phyloP scores from a whole-genome alignment of 345 rosid genomes.

The Schrenkiella parvula region DNA sequence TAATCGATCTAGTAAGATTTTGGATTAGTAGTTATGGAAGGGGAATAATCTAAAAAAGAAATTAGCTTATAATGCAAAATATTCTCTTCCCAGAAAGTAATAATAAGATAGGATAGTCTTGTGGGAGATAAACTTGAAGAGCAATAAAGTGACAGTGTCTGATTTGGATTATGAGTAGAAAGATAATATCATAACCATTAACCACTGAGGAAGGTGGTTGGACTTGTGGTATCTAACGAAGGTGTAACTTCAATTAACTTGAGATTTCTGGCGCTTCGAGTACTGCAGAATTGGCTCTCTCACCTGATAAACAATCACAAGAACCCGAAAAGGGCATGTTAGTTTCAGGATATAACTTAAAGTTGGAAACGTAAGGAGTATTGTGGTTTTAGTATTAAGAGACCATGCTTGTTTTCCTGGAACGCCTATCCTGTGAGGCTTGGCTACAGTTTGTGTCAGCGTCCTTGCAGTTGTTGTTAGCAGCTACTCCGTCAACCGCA shows the following conservation, averaged over 20 bases:
- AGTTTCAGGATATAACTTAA: not conserved
- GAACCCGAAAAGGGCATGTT: not conserved
- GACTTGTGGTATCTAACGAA: not conserved
- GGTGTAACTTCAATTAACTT: conserved; percentile 37
- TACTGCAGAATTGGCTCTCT: conserved; percentile 87
- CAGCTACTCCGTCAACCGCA: conserved; percentile 38
- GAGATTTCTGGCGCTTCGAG: conserved; percentile 75
- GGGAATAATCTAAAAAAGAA: no score
- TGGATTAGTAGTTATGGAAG: not conserved
- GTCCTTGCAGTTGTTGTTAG: conserved; percentile 36
- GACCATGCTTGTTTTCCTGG: conserved; percentile 89
- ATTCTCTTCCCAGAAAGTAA: no score
- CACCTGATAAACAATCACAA: conserved; percentile 45
- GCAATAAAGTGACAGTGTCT: not conserved
- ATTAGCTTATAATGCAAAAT: no score
- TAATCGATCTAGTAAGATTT: not conserved
- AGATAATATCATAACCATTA: not conserved
- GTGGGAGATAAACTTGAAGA: not conserved
- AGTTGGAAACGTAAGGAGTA: not conserved
- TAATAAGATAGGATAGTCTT: no score
- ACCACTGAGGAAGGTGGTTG: conserved; percentile 15
- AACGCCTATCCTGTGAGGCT: conserved; percentile 59
- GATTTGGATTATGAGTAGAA: not conserved
- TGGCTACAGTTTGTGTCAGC: conserved; percentile 42
- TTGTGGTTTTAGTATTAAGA: conserved; percentile 1